Percentiles rank a stretch among this genome's conserved stretches.
These are phyloP conservation scores for Periconia digitata DNA, from an alignment of 2,329 filamentous ascomycete species.

Conservation along the genomic window DNA sequence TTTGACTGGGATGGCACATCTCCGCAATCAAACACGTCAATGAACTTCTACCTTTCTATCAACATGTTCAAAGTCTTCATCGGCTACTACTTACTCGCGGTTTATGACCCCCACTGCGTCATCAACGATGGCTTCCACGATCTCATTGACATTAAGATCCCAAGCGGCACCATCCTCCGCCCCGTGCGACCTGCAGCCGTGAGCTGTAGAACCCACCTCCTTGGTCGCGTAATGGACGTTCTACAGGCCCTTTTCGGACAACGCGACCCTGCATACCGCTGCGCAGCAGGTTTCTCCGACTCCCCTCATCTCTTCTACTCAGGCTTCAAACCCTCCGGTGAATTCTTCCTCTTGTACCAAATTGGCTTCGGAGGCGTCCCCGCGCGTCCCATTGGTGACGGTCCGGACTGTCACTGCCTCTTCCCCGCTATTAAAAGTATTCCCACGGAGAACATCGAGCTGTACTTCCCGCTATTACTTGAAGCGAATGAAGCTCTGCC, in stretches of 20 bases:
- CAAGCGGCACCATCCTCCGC: slow-evolving; percentile 48
- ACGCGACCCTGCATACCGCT: slow-evolving; percentile 49
- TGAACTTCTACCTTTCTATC: slow-evolving; percentile 54
- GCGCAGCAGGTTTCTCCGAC: slow-evolving; percentile 55
- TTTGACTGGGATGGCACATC: slow-evolving; percentile 55
- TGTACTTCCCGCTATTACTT: slow-evolving; percentile 52
- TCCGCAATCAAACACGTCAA: slow-evolving; percentile 49
- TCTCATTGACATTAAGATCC: slow-evolving; percentile 51
- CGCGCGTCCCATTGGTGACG: slow-evolving; percentile 51
- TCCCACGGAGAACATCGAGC: slow-evolving; percentile 52
- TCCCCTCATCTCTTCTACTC: slow-evolving; percentile 56
- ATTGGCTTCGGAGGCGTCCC: slow-evolving; percentile 55
- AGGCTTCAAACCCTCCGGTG: slow-evolving; percentile 51
- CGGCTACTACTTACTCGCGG: slow-evolving; percentile 52
- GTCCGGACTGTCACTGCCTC: slow-evolving; percentile 54
- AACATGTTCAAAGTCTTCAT: slow-evolving; percentile 58
- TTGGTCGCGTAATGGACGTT: slow-evolving; percentile 53
- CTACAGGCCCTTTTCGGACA: slow-evolving; percentile 55
- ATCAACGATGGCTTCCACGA: slow-evolving; percentile 57
- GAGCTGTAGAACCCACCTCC: slow-evolving; percentile 52
- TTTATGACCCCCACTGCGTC: slow-evolving; percentile 51
- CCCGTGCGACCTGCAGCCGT: slow-evolving; percentile 52
- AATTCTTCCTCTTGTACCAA: slow-evolving; percentile 54
- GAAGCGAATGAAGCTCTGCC: slow-evolving; percentile 53
- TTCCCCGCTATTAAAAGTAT: slow-evolving; percentile 56